phyloP scores from a whole-genome alignment of 1,284 basidiomycete species.

The Fomitopsis betulina region DNA sequence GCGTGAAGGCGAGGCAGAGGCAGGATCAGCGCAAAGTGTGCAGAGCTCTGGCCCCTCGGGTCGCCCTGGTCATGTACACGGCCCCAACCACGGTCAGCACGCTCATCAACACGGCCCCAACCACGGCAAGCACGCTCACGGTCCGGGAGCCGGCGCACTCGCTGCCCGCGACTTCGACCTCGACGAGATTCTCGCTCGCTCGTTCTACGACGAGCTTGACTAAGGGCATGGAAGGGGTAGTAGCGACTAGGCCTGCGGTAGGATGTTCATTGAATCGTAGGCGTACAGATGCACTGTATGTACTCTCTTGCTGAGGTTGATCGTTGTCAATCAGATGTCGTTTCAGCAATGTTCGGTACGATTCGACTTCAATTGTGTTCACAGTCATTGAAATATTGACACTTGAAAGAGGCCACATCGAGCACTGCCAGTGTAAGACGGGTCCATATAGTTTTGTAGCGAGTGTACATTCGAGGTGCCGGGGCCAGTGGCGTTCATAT shows the following conservation, averaged over 20 bases:
- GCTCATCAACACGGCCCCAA: neutral
- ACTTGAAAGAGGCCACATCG: too few relatives aligned
- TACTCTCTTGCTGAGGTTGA: neutral
- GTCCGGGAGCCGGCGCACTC: too few relatives aligned
- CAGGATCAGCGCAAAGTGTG: neutral
- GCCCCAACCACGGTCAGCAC: too few relatives aligned
- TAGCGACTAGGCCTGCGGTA: neutral
- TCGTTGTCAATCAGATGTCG: neutral
- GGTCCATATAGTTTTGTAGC: too few relatives aligned
- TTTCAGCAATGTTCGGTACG: neutral
- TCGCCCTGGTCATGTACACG: too few relatives aligned
- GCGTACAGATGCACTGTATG: neutral
- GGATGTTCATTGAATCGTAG: neutral
- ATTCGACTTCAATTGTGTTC: too few relatives aligned
- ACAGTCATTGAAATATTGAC: too few relatives aligned
- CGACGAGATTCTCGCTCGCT: neutral
- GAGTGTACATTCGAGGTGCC: too few relatives aligned
- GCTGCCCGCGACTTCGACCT: neutral
- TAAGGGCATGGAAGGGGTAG: neutral
- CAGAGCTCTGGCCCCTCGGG: too few relatives aligned
- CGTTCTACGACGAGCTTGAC: neutral
- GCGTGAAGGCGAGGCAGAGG: neutral
- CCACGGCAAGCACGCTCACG: neutral
- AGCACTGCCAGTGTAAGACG: too few relatives aligned
- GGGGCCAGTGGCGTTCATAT: too few relatives aligned